phyloP scores from a whole-genome alignment of 768 basidiomycete genomes.

The Trametes elegans region DNA sequence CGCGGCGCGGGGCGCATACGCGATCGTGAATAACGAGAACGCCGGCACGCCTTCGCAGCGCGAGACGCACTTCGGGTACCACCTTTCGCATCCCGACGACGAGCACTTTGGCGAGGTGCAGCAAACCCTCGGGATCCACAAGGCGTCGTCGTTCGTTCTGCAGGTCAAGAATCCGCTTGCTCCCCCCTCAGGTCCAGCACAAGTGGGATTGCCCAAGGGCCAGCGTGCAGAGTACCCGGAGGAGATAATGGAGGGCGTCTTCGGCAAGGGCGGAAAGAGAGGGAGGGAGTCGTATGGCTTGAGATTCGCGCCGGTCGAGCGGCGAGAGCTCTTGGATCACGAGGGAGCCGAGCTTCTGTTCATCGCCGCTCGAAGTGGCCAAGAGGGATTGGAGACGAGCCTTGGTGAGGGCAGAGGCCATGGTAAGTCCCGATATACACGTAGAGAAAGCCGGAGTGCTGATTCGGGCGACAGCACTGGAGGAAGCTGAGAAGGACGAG shows the following conservation, averaged over 20 bases:
- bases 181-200: conserved; percentile 35
- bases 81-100: conserved; percentile 49
- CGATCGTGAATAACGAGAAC: conserved; percentile 50
- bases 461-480: conserved; percentile 36
- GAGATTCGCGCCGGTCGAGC: conserved; percentile 50
- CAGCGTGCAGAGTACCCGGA: conserved; percentile 46
- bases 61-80: conserved; percentile 56
- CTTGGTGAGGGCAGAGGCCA: conserved; percentile 52
- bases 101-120: conserved; percentile 53
- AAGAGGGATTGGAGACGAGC: conserved; percentile 46
- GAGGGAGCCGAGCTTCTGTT: conserved; percentile 53
- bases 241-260: conserved; percentile 46
- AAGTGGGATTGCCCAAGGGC: conserved; percentile 26
- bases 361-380: conserved; percentile 48
- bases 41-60: conserved; percentile 43
- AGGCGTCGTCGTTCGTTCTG: conserved; percentile 52
- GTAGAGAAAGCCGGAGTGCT: neutral
- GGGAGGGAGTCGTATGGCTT: conserved; percentile 48
- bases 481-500: conserved; percentile 39
- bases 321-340: conserved; percentile 52
- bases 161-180: conserved; percentile 64
- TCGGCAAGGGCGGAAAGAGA: conserved; percentile 41
- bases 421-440: conserved; percentile 33
- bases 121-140: conserved; percentile 49
- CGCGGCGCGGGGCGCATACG: conserved; percentile 58